A percentile compares a stretch with the other conserved stretches of the same genome.
Conservation (phyloP, 306 rosid species). For the Sicyos edulis region DNA sequence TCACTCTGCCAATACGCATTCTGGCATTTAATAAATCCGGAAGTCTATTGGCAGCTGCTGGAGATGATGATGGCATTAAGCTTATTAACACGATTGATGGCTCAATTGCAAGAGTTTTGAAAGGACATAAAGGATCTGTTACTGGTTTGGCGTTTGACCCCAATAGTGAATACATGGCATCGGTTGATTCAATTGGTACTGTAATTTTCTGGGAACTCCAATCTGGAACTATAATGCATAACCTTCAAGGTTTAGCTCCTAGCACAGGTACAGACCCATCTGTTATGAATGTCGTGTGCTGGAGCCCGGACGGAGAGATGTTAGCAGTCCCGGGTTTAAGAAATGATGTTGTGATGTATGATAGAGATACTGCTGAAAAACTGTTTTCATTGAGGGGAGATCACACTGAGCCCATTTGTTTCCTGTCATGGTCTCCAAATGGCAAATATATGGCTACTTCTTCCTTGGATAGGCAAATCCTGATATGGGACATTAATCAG, state of each 20-base stretch:
- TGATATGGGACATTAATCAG: constrained; percentile 75
- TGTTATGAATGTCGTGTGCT: constrained; percentile 61
- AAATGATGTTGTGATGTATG: constrained; percentile 87
- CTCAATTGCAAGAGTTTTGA: constrained; percentile 85
- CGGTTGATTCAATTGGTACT: constrained; percentile 76
- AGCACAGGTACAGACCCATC: constrained; percentile 57
- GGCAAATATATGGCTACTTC: constrained; percentile 88
- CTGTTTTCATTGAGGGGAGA: constrained; percentile 77
- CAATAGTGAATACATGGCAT: constrained; percentile 75
- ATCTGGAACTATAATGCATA: constrained; percentile 60
- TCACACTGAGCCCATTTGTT: constrained; percentile 68
- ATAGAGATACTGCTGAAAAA: constrained; percentile 88
- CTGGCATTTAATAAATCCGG: constrained; percentile 83
- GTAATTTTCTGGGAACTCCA: constrained; percentile 79
- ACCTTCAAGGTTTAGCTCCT: constrained; percentile 74
- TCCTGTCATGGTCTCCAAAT: constrained; percentile 92
- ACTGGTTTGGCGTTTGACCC: constrained; percentile 86
- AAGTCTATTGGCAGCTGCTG: constrained; percentile 86
- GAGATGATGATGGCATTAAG: constrained; percentile 92
- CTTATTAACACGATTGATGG: constrained; percentile 89
- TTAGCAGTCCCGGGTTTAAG: constrained; percentile 78
- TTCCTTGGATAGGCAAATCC: constrained; percentile 78
- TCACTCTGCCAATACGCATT: constrained; percentile 81
- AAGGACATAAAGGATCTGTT: constrained; percentile 79
- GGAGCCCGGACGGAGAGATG: constrained; percentile 94